Percentiles rank a stretch among this genome's conserved stretches.
phyloP scores from a whole-genome alignment of 106 monocot species.

The Amphibolis antarctica region DNA sequence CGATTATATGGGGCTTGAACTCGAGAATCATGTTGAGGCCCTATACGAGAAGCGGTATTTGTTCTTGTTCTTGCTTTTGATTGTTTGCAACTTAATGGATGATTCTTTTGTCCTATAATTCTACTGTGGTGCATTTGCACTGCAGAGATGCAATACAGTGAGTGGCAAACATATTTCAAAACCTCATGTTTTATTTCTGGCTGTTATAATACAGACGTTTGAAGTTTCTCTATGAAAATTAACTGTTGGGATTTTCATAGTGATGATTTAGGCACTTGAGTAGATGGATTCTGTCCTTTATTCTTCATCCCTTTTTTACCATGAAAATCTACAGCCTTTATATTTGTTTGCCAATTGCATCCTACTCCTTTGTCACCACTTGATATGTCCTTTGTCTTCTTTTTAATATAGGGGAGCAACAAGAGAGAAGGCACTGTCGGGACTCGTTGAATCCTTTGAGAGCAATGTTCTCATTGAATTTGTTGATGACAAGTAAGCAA shows the following conservation, averaged over 20 bases:
- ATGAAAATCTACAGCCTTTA: background rate
- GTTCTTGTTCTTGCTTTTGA: background rate
- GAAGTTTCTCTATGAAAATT: background rate
- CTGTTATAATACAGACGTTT: too few relatives aligned
- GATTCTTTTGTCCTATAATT: background rate
- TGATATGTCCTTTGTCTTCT: background rate
- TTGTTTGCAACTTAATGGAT: background rate
- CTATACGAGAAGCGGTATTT: constrained; percentile 74
- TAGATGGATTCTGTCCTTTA: too few relatives aligned
- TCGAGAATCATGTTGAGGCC: constrained; percentile 55
- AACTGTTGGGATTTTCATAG: background rate
- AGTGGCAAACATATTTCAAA: background rate
- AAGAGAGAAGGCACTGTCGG: constrained; percentile 18
- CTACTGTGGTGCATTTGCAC: background rate
- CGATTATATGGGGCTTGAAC: constrained; percentile 30
- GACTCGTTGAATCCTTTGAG: constrained; percentile 16
- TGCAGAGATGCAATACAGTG: background rate
- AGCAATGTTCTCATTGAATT: constrained; percentile 11
- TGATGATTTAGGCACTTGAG: too few relatives aligned
- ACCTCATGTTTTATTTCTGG: background rate
- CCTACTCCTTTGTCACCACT: background rate
- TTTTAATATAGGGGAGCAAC: constrained; percentile 10
- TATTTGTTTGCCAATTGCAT: background rate
- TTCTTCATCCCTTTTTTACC: too few relatives aligned
- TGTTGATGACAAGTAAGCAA: constrained; percentile 20